These are phyloP conservation scores for Eimeria sp. DNA, from an alignment of 169 alveolate genomes.

Conservation along the genomic window DNA sequence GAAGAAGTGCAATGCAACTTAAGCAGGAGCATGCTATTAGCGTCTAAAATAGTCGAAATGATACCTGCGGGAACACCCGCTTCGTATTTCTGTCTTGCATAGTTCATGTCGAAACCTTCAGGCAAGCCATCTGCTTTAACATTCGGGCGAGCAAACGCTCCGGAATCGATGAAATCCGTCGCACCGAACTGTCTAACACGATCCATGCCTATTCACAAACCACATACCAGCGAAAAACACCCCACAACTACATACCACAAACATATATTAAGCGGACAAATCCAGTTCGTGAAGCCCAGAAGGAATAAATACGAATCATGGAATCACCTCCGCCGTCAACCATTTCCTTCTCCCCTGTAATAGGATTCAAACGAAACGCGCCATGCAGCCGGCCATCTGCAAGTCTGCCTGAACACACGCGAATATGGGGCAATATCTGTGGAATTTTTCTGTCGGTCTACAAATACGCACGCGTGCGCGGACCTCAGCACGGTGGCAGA, in stretches of 20 bases:
- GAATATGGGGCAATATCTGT: background rate
- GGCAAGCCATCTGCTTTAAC: conserved; percentile 66
- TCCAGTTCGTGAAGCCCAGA: background rate
- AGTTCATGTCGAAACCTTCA: conserved; percentile 63
- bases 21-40: background rate
- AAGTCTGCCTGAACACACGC: conserved; percentile 58
- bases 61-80: conserved; percentile 81
- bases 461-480: background rate
- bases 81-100: conserved; percentile 69
- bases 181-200: conserved; percentile 50
- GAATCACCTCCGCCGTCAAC: conserved; percentile 78
- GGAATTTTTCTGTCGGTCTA: background rate
- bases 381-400: conserved; percentile 64
- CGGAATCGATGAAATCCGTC: conserved; percentile 42
- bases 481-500: background rate
- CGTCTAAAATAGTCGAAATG: background rate
- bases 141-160: conserved; percentile 58
- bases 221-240: background rate
- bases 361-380: conserved; percentile 74
- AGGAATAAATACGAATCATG: background rate
- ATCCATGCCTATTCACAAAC: background rate
- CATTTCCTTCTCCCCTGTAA: conserved; percentile 57
- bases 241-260: background rate
- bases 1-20: background rate
- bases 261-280: background rate